A percentile compares a stretch with the other conserved stretches of the same genome.
Conservation (phyloP, 1,139 yeast genomes). For the Lodderomyces metapsilosis region DNA sequence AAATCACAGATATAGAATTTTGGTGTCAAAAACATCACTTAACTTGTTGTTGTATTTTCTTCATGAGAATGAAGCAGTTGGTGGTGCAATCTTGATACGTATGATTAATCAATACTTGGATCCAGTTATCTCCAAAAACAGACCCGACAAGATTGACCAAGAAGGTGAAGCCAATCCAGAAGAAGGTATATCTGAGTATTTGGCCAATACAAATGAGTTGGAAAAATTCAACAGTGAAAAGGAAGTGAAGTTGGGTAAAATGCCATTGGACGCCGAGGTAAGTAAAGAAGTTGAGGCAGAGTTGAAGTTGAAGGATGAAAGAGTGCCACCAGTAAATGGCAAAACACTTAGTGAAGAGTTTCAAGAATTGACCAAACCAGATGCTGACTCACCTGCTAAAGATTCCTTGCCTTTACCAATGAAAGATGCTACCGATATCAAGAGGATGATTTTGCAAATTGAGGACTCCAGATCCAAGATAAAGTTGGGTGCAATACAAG, state of each 20-base stretch:
- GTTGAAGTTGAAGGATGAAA: slow-evolving; percentile 72
- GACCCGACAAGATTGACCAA: slow-evolving; percentile 45
- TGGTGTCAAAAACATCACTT: slow-evolving; percentile 80
- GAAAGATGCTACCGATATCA: slow-evolving; percentile 75
- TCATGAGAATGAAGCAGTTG: slow-evolving; percentile 89
- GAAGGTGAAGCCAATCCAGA: slow-evolving; percentile 54
- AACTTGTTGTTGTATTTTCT: slow-evolving; percentile 81
- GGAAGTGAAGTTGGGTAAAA: slow-evolving; percentile 74
- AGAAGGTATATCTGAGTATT: slow-evolving; percentile 64
- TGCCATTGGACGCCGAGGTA: slow-evolving; percentile 85
- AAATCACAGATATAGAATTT: slow-evolving; percentile 68
- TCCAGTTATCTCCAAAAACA: slow-evolving; percentile 55
- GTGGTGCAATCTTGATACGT: slow-evolving; percentile 85
- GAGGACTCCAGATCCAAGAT: slow-evolving; percentile 81
- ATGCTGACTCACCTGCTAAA: slow-evolving; percentile 67
- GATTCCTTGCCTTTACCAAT: slow-evolving; percentile 84
- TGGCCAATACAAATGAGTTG: slow-evolving; percentile 47
- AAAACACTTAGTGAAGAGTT: slow-evolving; percentile 49
- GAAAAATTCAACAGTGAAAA: slow-evolving; percentile 67
- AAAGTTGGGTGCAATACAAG: slow-evolving; percentile 59
- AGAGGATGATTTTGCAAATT: slow-evolving; percentile 71
- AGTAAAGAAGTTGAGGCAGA: slow-evolving; percentile 83
- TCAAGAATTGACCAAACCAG: slow-evolving; percentile 47
- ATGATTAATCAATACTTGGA: slow-evolving; percentile 84
- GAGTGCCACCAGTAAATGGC: slow-evolving; percentile 35